Conservation (phyloP, 345 rosid genomes). For the Citrus sp. region DNA sequence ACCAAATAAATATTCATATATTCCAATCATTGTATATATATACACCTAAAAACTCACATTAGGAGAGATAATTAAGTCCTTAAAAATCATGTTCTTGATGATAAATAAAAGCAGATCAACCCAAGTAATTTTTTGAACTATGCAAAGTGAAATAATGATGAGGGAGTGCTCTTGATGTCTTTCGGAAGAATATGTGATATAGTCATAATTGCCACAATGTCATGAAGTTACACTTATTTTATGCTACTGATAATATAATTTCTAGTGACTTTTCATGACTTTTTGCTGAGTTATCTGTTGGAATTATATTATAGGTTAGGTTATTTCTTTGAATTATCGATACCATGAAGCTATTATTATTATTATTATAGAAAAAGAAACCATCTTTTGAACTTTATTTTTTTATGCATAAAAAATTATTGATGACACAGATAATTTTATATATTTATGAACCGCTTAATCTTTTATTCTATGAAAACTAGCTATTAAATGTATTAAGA, state of each 20-base stretch:
- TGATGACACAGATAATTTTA: neutral
- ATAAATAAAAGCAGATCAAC: neutral
- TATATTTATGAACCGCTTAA: neutral
- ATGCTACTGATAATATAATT: constrained; percentile 11
- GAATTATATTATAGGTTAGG: neutral
- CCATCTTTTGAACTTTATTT: neutral
- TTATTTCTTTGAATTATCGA: neutral
- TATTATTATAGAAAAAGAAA: neutral
- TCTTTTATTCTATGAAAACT: neutral
- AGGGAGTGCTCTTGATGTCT: neutral
- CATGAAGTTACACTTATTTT: neutral
- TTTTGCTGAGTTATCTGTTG: neutral
- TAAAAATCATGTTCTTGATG: neutral
- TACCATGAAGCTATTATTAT: neutral
- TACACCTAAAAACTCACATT: neutral
- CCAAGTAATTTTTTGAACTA: neutral
- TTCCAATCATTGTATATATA: too few relatives aligned
- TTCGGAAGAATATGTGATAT: neutral
- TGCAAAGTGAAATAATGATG: neutral
- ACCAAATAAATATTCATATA: too few relatives aligned
- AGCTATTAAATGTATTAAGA: neutral
- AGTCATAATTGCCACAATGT: constrained; percentile 8
- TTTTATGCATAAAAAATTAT: neutral
- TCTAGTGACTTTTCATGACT: neutral
- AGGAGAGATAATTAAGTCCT: neutral